phyloP scores from a whole-genome alignment of 371 early-diverging fungal species.

The Actinomortierella wolfii region DNA sequence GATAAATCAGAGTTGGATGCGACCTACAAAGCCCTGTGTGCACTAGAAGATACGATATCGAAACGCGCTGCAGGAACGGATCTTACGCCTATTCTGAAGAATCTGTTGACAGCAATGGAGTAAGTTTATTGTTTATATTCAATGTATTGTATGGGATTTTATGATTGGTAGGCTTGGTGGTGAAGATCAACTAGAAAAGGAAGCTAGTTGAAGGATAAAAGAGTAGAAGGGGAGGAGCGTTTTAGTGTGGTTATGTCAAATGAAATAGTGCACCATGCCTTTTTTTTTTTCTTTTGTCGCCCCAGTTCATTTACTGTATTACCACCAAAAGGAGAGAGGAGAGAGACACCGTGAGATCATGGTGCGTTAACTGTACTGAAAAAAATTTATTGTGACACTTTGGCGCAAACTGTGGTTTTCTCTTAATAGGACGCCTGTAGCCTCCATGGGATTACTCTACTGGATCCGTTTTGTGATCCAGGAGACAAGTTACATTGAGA shows the following conservation, averaged over 20 bases:
- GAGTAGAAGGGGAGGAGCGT: too few species aligned
- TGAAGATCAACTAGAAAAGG: too few species aligned
- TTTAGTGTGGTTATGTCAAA: conserved; percentile 3
- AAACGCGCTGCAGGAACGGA: conserved; percentile 45
- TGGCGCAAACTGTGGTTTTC: not conserved
- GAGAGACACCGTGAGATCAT: too few species aligned
- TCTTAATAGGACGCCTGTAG: conserved; percentile 52
- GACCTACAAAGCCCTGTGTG: conserved; percentile 31
- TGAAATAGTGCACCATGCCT: not conserved
- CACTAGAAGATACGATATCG: conserved; percentile 40
- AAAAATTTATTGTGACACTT: not conserved
- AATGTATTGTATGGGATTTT: too few species aligned
- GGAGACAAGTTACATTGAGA: conserved; percentile 66
- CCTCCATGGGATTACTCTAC: conserved; percentile 58
- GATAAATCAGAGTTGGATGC: conserved; percentile 35
- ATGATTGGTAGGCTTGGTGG: too few species aligned
- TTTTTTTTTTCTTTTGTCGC: conserved; percentile 2
- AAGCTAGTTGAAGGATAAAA: too few species aligned
- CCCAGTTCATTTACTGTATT: conserved; percentile 2
- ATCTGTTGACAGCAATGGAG: conserved; percentile 43
- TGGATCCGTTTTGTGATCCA: conserved; percentile 69
- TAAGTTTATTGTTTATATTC: too few species aligned
- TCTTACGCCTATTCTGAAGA: conserved; percentile 36
- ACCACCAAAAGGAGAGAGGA: not conserved
- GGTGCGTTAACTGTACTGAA: too few species aligned